Evolutionary conservation across 306 rosid genomes (phyloP).

Genomic region (Hylodesmum podocarpum): DNA sequence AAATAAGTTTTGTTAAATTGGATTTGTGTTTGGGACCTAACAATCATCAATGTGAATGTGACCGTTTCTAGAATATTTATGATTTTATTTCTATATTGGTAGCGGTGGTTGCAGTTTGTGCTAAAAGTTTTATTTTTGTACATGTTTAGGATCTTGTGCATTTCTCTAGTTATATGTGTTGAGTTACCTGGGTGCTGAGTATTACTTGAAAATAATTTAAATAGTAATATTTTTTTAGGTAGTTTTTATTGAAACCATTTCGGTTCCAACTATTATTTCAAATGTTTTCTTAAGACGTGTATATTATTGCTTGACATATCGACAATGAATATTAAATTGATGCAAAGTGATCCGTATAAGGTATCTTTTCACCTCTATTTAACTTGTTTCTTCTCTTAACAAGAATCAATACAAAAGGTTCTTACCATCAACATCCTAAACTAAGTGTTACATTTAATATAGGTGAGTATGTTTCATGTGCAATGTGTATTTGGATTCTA

Average conservation of each 20-base stretch:
- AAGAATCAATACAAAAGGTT: slow-evolving; percentile 72
- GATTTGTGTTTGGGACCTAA: no score
- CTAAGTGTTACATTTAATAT: slow-evolving; percentile 45
- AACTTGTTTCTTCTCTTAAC: slow-evolving; percentile 18
- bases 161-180: background rate
- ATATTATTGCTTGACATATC: no score
- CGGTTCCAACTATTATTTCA: slow-evolving; percentile 83
- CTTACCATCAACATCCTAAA: slow-evolving; percentile 78
- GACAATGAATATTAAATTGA: no score
- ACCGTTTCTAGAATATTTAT: background rate
- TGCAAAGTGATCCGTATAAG: background rate
- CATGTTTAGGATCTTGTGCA: background rate
- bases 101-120: background rate
- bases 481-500: background rate
- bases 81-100: background rate
- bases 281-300: slow-evolving; percentile 85
- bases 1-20: no score
- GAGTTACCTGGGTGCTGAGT: background rate
- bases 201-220: background rate
- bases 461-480: background rate
- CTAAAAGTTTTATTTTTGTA: slow-evolving; percentile 10
- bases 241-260: slow-evolving; percentile 84
- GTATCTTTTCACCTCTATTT: background rate
- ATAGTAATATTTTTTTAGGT: slow-evolving; percentile 46
- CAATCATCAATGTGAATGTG: no score